phyloP scores from a whole-genome alignment of 2,329 filamentous ascomycete genomes.

The Penicillium sp. region DNA sequence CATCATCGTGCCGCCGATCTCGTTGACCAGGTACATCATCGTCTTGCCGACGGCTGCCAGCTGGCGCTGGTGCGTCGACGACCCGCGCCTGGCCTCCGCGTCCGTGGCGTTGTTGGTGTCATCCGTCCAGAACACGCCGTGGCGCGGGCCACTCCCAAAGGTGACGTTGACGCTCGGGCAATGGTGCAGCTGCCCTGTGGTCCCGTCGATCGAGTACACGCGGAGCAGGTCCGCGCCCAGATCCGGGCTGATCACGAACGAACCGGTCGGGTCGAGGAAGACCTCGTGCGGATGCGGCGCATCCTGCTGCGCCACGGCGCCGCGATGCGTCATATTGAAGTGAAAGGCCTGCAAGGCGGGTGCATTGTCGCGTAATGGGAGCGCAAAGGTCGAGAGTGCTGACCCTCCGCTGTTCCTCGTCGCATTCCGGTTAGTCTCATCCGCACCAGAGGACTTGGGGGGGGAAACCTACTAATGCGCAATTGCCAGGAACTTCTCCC shows the following conservation, averaged over 20 bases:
- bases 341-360: constrained; percentile 40
- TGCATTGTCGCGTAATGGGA: constrained; percentile 24
- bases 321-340: constrained; percentile 39
- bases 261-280: constrained; percentile 62
- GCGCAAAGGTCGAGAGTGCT: constrained; percentile 33
- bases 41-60: constrained; percentile 19
- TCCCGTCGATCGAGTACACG: constrained; percentile 54
- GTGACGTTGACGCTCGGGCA: constrained; percentile 45
- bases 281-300: constrained; percentile 63
- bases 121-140: constrained; percentile 56
- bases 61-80: constrained; percentile 14
- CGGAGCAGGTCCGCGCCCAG: constrained; percentile 63
- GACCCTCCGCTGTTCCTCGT: constrained; percentile 25
- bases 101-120: constrained; percentile 4
- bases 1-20: constrained; percentile 55
- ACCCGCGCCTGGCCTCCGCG: neutral
- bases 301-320: constrained; percentile 51
- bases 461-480: constrained; percentile 38
- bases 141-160: constrained; percentile 62
- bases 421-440: too few species aligned
- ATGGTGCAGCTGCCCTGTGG: constrained; percentile 45
- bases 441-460: neutral
- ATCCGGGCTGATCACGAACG: constrained; percentile 64
- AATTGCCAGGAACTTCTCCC: constrained; percentile 33
- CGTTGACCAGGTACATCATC: constrained; percentile 51